Base-by-base conservation (phyloP, 805 yeast species). In the Candida glaebosa region DNA sequence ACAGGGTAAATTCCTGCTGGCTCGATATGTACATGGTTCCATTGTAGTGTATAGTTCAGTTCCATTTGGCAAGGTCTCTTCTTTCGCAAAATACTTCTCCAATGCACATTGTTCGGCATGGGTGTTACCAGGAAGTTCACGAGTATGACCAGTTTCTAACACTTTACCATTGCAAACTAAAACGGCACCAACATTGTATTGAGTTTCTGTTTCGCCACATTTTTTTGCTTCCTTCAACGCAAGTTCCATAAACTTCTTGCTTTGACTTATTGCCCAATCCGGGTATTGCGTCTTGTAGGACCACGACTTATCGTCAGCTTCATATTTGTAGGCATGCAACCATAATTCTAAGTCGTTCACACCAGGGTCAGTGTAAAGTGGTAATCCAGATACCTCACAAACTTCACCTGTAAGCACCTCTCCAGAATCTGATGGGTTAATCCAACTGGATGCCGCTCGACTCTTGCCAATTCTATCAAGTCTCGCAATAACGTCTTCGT, bases 21-120 rank as follows among this genome's bases (percentile, higher is more conserved):
- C 67, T 40, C 99, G 72, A 42, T 78, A 76, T 4, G 95, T 82
- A 58, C 99, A 93, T 1, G 99, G 99, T 57, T 93, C 99, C 98
- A 93, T 93, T 0, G 97, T 88, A 0, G 98, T 91, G 60, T 87
- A 93, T 9, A 93, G 61, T 30, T 85, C 87, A 0, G 93, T 79
- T 0, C 96, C 96, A 6, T 52, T 56, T 1, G 96, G 96, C 2
- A 88, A 69, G 52, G 44, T 41, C 8, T 67, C 68, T 1, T 63
- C 58, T 30, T 61, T 51, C 5, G 56, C 50, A 42, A 71, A 78
- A 51, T 82, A 84, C 60, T 93, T 93, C 24, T 81, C 84, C 42
- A 93, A 57, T 0, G 96, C 96, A 67, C 95, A 84, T 58, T 93
- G 96, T 55, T 93, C 99, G 3, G 99, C 99, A 60, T 91, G 99